Evolutionary conservation across 768 basidiomycete species (phyloP), one percentile per base, ranked within the genome.

Genomic region (Phylloporus sp.): DNA sequence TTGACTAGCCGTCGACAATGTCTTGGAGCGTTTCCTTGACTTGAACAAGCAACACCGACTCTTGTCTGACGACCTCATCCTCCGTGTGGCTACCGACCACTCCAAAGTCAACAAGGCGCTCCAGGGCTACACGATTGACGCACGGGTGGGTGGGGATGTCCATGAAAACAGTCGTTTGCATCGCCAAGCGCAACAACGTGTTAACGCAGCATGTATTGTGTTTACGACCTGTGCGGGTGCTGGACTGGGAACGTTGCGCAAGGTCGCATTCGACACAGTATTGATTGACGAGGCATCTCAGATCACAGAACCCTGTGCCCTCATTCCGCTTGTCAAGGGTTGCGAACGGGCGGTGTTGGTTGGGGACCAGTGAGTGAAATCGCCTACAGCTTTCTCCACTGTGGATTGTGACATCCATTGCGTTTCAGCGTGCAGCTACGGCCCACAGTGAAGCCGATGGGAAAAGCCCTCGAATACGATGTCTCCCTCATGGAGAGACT

Each of bases 251-350:
- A 75, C 80, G 13, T 55, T 85, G 28, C 72, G 80, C 42, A 78
- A 81, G 58, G 39, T 70, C 16, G 70, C 81, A 49, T 86, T 85
- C 57, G 79, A 80, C 35, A 78, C 80, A 20, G 82, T 79, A 0
- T 68, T 86, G 40, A 82, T 86, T 36, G 85, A 87, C 59, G 84
- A 86, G 57, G 85, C 84, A 0, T 86, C 84, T 0, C 85, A 86
- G 60, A 78, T 86, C 9, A 85, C 83, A 0, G 85, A 87, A 55
- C 80, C 84, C 3, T 76, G 76, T 45, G 78, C 84, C 0, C 70
- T 86, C 31, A 85, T 86, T 28, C 84, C 85, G 1, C 70, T 87
- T 4, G 82, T 85, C 10, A 86, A 86, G 60, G 84, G 82, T 3
- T 76, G 80, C 39, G 65, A 68, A 43, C 69, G 75, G 43, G 84